Base-by-base conservation (phyloP, 495 filamentous ascomycete genomes). In the Penicillium dipodomyicola region DNA sequence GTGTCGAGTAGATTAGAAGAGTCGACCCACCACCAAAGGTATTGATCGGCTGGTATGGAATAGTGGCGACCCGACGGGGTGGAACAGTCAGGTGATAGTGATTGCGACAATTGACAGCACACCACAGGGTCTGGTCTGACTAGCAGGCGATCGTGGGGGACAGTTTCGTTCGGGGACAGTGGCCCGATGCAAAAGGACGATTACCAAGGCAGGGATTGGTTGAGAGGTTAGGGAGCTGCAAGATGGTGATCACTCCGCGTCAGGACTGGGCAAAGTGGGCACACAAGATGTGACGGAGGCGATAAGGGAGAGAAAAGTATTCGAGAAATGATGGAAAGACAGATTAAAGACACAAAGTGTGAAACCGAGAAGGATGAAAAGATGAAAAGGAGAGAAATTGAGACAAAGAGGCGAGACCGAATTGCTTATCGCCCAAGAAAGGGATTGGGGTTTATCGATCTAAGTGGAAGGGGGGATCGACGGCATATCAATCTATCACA, bases 361-460 rank as follows among this genome's bases (percentile, higher is more conserved):
- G 41, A 56, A 17, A 20, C 49, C 27, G 40, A 20, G 49, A 52
- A 45, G 20, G 51, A 12, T 25, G 22, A 12, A 19, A 47, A n/a
- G 49, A 29, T 42, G 47, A 32, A 44, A 50, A 53, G 29, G 43
- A 52, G 51, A 50, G 52, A 61, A 52, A 7, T 15, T 17, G 54
- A 50, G n/a, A 55, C 45, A 61, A 58, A 62, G 48, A 53, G 23
- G 42, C 35, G 25, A 53, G 32, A 49, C 32, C 33, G 14, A 46
- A 54, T 37, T 42, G 37, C 52, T 54, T 54, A 54, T 54, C 52
- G 20, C 43, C 22, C 51, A 52, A 52, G 46, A 57, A 58, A 57
- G 54, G 58, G 58, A 62, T 64, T 62, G 57, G 54, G 64, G 48
- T 58, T 70, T 68, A 68, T 68, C 65, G 65, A 68, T 68, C 65